Conservation (phyloP, 768 basidiomycete species). For the Mycena filopes region DNA sequence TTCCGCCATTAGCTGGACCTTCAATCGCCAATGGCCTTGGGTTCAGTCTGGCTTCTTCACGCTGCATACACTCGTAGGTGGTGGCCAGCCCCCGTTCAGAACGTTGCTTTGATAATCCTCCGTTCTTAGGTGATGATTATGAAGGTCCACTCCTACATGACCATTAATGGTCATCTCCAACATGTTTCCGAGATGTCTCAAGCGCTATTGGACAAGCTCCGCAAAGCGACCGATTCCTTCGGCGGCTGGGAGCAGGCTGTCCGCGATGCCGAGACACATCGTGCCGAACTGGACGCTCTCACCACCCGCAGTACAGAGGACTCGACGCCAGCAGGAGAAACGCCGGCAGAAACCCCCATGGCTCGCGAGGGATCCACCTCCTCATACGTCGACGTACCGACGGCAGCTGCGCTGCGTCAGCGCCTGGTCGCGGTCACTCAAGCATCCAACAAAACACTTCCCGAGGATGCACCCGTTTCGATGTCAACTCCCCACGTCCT, state of each 20-base stretch:
- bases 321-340: slow-evolving; percentile 41
- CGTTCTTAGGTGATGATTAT: slow-evolving; percentile 80
- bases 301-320: slow-evolving; percentile 42
- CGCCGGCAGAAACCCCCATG: slow-evolving; percentile 50
- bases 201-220: slow-evolving; percentile 54
- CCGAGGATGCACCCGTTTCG: slow-evolving; percentile 14
- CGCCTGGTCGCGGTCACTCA: slow-evolving; percentile 60
- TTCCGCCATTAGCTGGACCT: slow-evolving; percentile 88
- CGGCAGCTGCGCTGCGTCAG: slow-evolving; percentile 64
- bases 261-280: slow-evolving; percentile 56
- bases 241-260: slow-evolving; percentile 80
- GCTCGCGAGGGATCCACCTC: slow-evolving; percentile 57
- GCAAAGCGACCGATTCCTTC: slow-evolving; percentile 55
- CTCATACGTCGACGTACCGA: slow-evolving; percentile 64
- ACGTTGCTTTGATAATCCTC: neutral
- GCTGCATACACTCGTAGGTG: slow-evolving; percentile 80
- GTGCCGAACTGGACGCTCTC: slow-evolving; percentile 51
- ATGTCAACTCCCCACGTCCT: slow-evolving; percentile 55
- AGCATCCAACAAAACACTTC: slow-evolving; percentile 28
- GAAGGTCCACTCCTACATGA: slow-evolving; percentile 96
- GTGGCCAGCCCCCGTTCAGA: neutral
- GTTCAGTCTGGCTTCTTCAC: slow-evolving; percentile 94
- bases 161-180: slow-evolving; percentile 87
- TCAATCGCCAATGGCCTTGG: slow-evolving; percentile 96
- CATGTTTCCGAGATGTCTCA: slow-evolving; percentile 59